Evolutionary conservation across 2,329 filamentous ascomycete genomes (phyloP), one percentile per base, ranked within the genome.

Genomic region (Ascosphaera acerosa): DNA sequence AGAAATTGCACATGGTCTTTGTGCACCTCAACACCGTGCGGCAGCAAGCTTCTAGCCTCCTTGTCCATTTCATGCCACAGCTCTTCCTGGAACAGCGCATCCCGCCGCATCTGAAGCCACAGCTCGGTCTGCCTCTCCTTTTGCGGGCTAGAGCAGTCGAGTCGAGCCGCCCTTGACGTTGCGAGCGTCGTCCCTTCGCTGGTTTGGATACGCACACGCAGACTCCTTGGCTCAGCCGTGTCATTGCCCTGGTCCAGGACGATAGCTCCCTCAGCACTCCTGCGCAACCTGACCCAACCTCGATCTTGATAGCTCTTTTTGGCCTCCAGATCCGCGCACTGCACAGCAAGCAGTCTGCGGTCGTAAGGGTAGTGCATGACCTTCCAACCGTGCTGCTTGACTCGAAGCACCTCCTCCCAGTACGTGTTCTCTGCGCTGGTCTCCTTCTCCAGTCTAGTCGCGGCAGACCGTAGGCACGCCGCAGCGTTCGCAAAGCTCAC

Each of bases 1-100:
- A 59, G 53, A 41, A 69, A 66, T 6, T 58, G 56, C 26, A 80
- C 58, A 3, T 59, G 52, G 16, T 64, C 55, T 10, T 62, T 67
- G 20, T 66, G 61, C 10, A 70, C 63, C 16, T 62, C 63, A 9
- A 92, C 71, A 6, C 72, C 67, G 36, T 76, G 70, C 7, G 70
- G 68, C 3, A 72, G 61, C 15, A 91, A 57, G 0, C 62, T 62
- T 10, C 81, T 72, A 0, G 76, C 70, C 51, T 97, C 87, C 12
- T 78, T 65, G 32, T 73, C 71, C 36, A 94, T 59, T 51, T 97
- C 87, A 41, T 90, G 71, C 63, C 81, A 92, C 2, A 97, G 55
- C 46, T 97, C 87, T 2, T 72, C 62, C 20, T 66, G 60, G 16
- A 59, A 56, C 4, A 66, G 52, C 2, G 62, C 59, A 26, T 59